phyloP scores from a whole-genome alignment of 345 rosid genomes.

The Pistacia vera region DNA sequence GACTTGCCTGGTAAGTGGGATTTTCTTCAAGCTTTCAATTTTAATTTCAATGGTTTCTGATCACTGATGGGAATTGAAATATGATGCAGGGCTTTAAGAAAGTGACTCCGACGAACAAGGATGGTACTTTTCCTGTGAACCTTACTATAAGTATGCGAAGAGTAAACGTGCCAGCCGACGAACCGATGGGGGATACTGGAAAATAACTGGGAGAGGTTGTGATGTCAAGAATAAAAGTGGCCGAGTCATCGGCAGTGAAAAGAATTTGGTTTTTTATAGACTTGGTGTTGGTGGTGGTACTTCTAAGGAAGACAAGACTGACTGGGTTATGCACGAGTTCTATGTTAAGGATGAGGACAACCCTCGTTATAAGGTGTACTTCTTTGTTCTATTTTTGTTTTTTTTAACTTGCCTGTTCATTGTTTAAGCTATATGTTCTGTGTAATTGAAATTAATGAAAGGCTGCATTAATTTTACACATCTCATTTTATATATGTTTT shows the following conservation, averaged over 20 bases:
- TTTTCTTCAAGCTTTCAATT: not conserved
- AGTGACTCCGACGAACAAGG: conserved; percentile 16
- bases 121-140: conserved; percentile 41
- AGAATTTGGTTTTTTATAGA: conserved; percentile 35
- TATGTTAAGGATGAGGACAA: not conserved
- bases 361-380: not conserved
- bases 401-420: too few relatives aligned
- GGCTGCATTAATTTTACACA: too few relatives aligned
- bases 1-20: conserved; percentile 36
- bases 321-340: conserved; percentile 14
- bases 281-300: not conserved
- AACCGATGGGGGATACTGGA: conserved; percentile 45
- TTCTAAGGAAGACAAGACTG: not conserved
- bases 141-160: conserved; percentile 10
- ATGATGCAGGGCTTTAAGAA: not conserved
- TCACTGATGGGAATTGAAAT: not conserved
- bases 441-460: too few relatives aligned
- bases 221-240: conserved; percentile 15
- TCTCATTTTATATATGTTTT: too few relatives aligned
- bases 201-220: conserved; percentile 39
- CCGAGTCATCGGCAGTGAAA: conserved; percentile 40
- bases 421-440: too few relatives aligned
- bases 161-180: conserved; percentile 29
- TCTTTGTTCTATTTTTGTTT: too few relatives aligned
- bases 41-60: too few relatives aligned